Base-by-base conservation (phyloP, 768 basidiomycete genomes). In the Basidioascus undulatus region DNA sequence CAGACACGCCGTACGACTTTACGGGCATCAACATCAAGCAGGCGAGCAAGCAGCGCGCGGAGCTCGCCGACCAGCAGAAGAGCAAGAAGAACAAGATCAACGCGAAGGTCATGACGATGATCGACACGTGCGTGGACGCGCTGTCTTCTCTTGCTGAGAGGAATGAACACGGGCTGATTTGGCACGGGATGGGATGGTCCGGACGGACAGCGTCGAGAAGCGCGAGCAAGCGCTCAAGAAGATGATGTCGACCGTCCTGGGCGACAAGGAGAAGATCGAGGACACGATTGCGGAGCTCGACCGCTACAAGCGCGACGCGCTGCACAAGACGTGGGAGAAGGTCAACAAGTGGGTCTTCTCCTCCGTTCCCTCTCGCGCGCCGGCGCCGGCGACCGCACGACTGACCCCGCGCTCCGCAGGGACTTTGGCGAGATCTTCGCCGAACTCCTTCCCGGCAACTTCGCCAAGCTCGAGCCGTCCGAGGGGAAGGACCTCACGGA, bases 351-450 rank as follows among this genome's bases (percentile, higher is more conserved):
- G 53, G 51, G 77, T 62, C 3, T 18, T 23, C 15, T 6, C 20
- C 25, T 33, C 9, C 11, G 3, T 31, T 32, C 6, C 3, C 12
- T 23, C 36, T 11, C 13, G n/a, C n/a, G n/a, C n/a, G n/a, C n/a
- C n/a, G n/a, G n/a, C n/a, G n/a, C 4, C 18, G 15, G 18, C 33
- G 12, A 33, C 18, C 26, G 19, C 13, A 34, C 30, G 18, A 15
- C 27, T 24, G 25, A 15, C 18, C 40, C 24, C 44, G 4, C 37
- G 15, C 19, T n/a, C 35, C 26, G 8, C 53, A 89, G 86, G 30
- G 87, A 96, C 58, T 98, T 98, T 54, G 92, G 92, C 7, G 72
- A 69, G 9, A 96, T 98, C 56, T 96, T 98, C 54, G 83, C 74
- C 1, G 92, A 98, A 50, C 65, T 98, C 5, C 60, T 98, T 2